A percentile compares a stretch with the other conserved stretches of the same genome.
phyloP scores from a whole-genome alignment of 2,329 filamentous ascomycete species.

The Monascus ruber region DNA sequence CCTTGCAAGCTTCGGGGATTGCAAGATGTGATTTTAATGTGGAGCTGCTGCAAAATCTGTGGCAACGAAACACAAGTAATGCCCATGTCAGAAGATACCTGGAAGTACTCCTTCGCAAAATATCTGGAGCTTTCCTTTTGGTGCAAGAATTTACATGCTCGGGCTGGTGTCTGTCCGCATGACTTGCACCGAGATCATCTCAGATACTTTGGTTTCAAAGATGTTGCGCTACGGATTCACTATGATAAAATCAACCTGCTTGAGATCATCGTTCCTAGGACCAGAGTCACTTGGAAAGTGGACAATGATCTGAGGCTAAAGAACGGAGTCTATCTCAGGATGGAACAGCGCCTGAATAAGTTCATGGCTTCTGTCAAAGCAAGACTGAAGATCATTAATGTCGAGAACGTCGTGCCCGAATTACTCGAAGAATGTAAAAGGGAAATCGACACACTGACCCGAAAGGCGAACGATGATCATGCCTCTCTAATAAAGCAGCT shows the following conservation, averaged over 20 bases:
- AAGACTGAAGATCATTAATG: constrained; percentile 75
- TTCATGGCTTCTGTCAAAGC: constrained; percentile 83
- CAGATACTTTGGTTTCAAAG: constrained; percentile 80
- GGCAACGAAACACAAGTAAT: constrained; percentile 80
- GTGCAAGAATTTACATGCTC: constrained; percentile 67
- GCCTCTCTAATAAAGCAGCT: constrained; percentile 60
- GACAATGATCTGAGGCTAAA: constrained; percentile 86
- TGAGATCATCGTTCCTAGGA: constrained; percentile 84
- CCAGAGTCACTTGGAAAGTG: constrained; percentile 93
- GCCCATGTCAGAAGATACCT: constrained; percentile 85
- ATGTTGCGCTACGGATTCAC: constrained; percentile 76
- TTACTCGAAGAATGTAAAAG: constrained; percentile 70
- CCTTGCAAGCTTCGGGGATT: constrained; percentile 53
- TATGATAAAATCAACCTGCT: constrained; percentile 87
- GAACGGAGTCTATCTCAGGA: constrained; percentile 76
- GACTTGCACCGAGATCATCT: constrained; percentile 89
- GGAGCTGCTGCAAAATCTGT: constrained; percentile 91
- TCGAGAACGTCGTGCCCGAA: constrained; percentile 81
- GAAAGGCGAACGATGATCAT: constrained; percentile 76
- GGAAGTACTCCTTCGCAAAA: constrained; percentile 98
- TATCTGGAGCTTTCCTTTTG: constrained; percentile 97
- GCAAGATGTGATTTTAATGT: constrained; percentile 80
- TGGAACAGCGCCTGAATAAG: constrained; percentile 68
- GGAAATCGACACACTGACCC: constrained; percentile 67
- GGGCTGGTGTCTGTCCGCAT: constrained; percentile 71